phyloP scores from a whole-genome alignment of 2,329 filamentous ascomycete genomes.

The Phaeomoniella chlamydospora region DNA sequence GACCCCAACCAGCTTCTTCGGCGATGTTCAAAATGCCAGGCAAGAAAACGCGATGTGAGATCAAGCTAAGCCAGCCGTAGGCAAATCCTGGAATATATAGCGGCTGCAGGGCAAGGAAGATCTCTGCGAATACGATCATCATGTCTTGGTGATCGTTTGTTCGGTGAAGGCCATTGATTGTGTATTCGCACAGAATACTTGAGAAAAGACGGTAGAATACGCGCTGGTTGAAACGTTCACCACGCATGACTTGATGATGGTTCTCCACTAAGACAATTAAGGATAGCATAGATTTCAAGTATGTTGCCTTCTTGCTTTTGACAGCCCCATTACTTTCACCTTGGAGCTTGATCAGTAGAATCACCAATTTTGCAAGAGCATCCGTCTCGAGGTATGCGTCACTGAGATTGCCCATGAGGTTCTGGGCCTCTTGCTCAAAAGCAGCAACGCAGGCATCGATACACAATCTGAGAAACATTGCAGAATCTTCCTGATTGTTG shows the following conservation, averaged over 20 bases:
- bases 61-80: conserved; percentile 69
- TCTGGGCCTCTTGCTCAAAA: conserved; percentile 57
- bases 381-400: conserved; percentile 55
- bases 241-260: conserved; percentile 68
- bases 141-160: conserved; percentile 52
- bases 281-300: conserved; percentile 64
- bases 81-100: conserved; percentile 65
- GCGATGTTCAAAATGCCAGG: conserved; percentile 58
- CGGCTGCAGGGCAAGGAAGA: conserved; percentile 62
- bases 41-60: conserved; percentile 76
- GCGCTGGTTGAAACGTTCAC: conserved; percentile 71
- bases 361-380: conserved; percentile 67
- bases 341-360: conserved; percentile 60
- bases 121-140: conserved; percentile 55
- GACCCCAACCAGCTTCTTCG: conserved; percentile 58
- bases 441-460: conserved; percentile 66
- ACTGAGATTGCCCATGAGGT: conserved; percentile 44
- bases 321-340: conserved; percentile 44
- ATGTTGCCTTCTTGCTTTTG: conserved; percentile 49
- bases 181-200: conserved; percentile 63
- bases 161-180: conserved; percentile 42
- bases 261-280: conserved; percentile 71
- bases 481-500: conserved; percentile 59
- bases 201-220: conserved; percentile 88
- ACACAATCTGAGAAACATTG: conserved; percentile 64